Percentiles rank a stretch among this genome's conserved stretches.
Evolutionary conservation across 2,329 filamentous ascomycete genomes (phyloP).

Genomic region (Diaporthe sp.): DNA sequence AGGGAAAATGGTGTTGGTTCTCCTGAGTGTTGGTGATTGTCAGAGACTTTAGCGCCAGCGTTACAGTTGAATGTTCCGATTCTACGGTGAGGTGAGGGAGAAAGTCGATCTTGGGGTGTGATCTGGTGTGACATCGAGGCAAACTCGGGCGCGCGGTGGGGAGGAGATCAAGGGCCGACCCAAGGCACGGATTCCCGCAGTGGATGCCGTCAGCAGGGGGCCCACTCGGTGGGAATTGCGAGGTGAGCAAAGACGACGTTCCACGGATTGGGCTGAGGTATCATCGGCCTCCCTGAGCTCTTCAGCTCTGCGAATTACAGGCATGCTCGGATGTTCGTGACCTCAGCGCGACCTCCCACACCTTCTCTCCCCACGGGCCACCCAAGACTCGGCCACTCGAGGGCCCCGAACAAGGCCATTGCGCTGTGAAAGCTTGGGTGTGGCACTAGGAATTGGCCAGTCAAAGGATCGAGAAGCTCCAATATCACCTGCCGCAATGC

Average conservation of each 20-base stretch:
- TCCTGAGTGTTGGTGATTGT: constrained; percentile 36
- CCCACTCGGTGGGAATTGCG: too few relatives aligned
- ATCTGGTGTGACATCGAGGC: constrained; percentile 28
- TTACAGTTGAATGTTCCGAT: neutral
- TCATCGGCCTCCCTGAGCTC: too few relatives aligned
- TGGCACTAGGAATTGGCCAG: constrained; percentile 40
- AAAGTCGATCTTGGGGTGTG: constrained; percentile 28
- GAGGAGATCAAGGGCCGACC: too few relatives aligned
- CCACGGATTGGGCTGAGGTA: too few relatives aligned
- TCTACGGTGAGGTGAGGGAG: constrained; percentile 3
- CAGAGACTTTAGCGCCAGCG: constrained; percentile 38
- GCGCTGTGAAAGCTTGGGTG: neutral
- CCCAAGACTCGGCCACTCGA: neutral
- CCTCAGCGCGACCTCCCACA: constrained; percentile 14
- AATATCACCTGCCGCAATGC: constrained; percentile 40
- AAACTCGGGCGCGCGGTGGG: neutral
- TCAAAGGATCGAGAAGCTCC: constrained; percentile 30
- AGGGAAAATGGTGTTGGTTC: constrained; percentile 8
- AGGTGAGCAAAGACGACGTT: too few relatives aligned
- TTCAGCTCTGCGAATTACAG: constrained; percentile 11
- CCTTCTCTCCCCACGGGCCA: neutral
- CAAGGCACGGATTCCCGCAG: constrained; percentile 5
- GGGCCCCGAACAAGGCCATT: constrained; percentile 11
- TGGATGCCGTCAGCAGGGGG: constrained; percentile 1
- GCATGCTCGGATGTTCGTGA: constrained; percentile 29